These are phyloP conservation scores for Scorias spongiosa DNA, from an alignment of 2,329 filamentous ascomycete genomes.

Conservation along the genomic window DNA sequence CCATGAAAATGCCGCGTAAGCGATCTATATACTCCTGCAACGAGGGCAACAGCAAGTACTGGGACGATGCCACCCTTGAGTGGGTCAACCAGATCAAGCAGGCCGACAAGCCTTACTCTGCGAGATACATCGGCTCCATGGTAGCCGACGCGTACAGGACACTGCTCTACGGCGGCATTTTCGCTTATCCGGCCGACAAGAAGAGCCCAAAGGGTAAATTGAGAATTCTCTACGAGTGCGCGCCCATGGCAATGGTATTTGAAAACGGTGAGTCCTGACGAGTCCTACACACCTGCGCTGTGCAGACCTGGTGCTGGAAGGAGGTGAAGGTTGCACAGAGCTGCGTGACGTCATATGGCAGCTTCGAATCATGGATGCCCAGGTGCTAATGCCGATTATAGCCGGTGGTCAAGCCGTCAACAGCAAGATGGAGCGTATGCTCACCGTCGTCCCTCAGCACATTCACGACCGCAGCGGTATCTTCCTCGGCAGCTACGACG, in stretches of 20 bases:
- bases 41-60: slow-evolving; percentile 95
- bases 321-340: too few relatives aligned
- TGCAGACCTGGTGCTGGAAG: too few relatives aligned
- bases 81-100: slow-evolving; percentile 86
- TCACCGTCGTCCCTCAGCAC: slow-evolving; percentile 73
- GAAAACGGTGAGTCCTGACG: slow-evolving; percentile 68
- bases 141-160: slow-evolving; percentile 96
- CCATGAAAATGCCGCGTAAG: slow-evolving; percentile 73
- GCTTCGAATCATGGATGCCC: background rate
- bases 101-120: slow-evolving; percentile 67
- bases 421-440: slow-evolving; percentile 79
- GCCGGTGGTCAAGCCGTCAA: slow-evolving; percentile 86
- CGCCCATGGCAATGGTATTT: slow-evolving; percentile 97
- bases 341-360: background rate
- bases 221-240: slow-evolving; percentile 93
- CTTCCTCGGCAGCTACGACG: slow-evolving; percentile 86
- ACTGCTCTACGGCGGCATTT: slow-evolving; percentile 86
- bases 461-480: slow-evolving; percentile 95
- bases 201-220: slow-evolving; percentile 98
- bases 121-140: slow-evolving; percentile 95
- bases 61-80: slow-evolving; percentile 71
- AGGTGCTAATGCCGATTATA: slow-evolving; percentile 25
- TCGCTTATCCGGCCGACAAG: slow-evolving; percentile 93
- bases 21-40: slow-evolving; percentile 94
- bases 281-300: too few relatives aligned